Conservation (phyloP, 2,329 filamentous ascomycete genomes). For the Penicillium sp. region DNA sequence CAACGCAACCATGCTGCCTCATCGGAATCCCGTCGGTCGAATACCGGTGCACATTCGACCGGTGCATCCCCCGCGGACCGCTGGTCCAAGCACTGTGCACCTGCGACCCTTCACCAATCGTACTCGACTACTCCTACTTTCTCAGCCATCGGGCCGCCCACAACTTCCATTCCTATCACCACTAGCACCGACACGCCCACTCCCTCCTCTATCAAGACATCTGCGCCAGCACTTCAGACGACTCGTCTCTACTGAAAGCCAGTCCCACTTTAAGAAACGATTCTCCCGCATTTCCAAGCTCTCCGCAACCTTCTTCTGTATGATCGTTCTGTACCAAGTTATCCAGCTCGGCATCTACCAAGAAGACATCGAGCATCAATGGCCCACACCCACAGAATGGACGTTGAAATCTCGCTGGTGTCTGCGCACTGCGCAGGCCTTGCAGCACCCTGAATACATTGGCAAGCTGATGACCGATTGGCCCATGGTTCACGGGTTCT, state of each 20-base stretch:
- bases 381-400: constrained; percentile 84
- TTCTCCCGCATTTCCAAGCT: constrained; percentile 66
- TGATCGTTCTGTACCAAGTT: constrained; percentile 59
- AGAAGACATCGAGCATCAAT: constrained; percentile 70
- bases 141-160: constrained; percentile 53
- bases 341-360: constrained; percentile 67
- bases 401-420: constrained; percentile 65
- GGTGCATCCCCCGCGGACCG: constrained; percentile 34
- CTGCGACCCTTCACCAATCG: constrained; percentile 59
- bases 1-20: constrained; percentile 31
- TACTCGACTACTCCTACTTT: constrained; percentile 51
- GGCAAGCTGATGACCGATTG: constrained; percentile 62
- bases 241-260: constrained; percentile 73
- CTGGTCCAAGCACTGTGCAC: constrained; percentile 15
- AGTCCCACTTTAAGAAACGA: constrained; percentile 47
- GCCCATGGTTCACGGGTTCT: constrained; percentile 62
- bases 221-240: constrained; percentile 59
- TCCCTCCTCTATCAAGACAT: constrained; percentile 55
- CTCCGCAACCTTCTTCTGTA: constrained; percentile 69
- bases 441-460: constrained; percentile 57
- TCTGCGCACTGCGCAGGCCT: constrained; percentile 63
- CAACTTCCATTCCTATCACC: constrained; percentile 66
- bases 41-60: constrained; percentile 41
- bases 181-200: constrained; percentile 45
- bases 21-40: constrained; percentile 37